Base-by-base conservation (phyloP, 257 asterid species). In the Leptodermis oblonga region DNA sequence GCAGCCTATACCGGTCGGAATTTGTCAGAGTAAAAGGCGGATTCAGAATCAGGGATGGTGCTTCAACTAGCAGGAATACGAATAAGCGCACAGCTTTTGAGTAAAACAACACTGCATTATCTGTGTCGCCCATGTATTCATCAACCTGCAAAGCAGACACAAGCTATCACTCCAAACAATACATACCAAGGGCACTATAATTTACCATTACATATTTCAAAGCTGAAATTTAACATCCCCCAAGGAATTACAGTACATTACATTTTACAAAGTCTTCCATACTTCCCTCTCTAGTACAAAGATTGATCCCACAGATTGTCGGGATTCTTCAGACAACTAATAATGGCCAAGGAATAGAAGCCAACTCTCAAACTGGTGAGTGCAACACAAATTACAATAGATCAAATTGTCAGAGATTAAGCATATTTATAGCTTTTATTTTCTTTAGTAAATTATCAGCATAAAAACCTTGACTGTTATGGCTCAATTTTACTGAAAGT, bases 21-120 rank as follows among this genome's bases (percentile, higher is more conserved):
- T 82, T 86, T 61, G 95, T 85, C 41, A 87, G 88, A 62, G 90
- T 81, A 68, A 92, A 89, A 0, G 96, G 96, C 75, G 98, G 98
- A 65, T 86, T 92, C 74, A 90, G 74, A 62, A 83, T 82, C 45
- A 90, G 92, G 41, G 84, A 79, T 0, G 96, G 88, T 17, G 97
- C 95, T 81, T 90, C 97, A 76, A 80, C 90, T 10, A 86, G 84
- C 52, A 90, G 79, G 75, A 90, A 90, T 62, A 46, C 66, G 33
- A 90, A 73, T 28, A 90, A 72, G 52, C 39, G 59, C 70, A 80
- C 87, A 9, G 95, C 97, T 77, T 85, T 90, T 28, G 97, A 83
- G 74, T 90, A 88, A 41, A 58, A 82, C 51, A 54, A 65, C 74
- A 77, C 88, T 0, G 97, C 97, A 10, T 65, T 81, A 74, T 83